Conservation (phyloP, 2,329 filamentous ascomycete species). For the Mycosphaerella arachidis region DNA sequence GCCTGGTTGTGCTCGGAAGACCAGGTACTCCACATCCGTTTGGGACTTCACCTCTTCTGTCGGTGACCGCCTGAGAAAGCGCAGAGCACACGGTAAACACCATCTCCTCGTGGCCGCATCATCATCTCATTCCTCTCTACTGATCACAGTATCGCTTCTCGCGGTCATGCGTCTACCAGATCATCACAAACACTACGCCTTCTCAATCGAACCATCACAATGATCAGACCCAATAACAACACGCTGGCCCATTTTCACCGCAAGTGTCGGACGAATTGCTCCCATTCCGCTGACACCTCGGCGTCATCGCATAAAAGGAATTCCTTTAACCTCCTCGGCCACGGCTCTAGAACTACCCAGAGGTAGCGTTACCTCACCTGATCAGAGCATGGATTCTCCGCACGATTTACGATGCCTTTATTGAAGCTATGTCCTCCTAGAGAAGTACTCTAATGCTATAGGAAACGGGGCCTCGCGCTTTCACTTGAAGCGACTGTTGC, state of each 20-base stretch:
- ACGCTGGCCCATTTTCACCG: neutral
- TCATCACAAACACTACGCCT: neutral
- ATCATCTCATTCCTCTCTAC: neutral
- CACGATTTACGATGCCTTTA: neutral
- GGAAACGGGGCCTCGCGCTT: too few species aligned
- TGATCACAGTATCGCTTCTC: neutral
- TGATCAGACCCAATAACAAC: neutral
- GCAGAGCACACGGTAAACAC: neutral
- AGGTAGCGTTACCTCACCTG: neutral
- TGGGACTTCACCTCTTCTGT: neutral
- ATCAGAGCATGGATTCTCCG: neutral
- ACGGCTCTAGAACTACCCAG: neutral
- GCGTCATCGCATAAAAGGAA: neutral
- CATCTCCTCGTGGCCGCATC: neutral
- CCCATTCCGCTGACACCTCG: neutral
- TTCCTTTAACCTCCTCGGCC: too few species aligned
- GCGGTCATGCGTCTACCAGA: too few species aligned
- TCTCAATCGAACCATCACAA: neutral
- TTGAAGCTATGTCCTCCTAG: neutral
- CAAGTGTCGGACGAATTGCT: neutral
- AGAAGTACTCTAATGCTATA: neutral
- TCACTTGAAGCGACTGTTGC: neutral
- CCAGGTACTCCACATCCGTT: slow-evolving; percentile 1
- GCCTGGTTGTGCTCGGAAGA: neutral
- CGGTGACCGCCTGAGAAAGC: neutral